These are phyloP conservation scores for Picea glauca DNA, from an alignment of 75 land plant species.

Conservation along the genomic window DNA sequence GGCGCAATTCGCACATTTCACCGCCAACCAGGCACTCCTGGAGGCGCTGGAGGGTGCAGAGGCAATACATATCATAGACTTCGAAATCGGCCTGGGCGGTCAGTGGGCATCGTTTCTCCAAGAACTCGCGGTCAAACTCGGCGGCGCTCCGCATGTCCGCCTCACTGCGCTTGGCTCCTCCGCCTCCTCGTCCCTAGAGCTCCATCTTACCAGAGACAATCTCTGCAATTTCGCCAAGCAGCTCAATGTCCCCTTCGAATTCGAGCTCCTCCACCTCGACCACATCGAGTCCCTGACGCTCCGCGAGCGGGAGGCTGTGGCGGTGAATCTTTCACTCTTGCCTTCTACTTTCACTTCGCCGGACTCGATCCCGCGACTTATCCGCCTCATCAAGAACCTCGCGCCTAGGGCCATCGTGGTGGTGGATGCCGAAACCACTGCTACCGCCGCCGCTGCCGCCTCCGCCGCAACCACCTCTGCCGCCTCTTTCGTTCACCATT, in stretches of 20 bases:
- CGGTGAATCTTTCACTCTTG: conserved; percentile 48
- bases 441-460: conserved; percentile 6
- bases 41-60: conserved; percentile 67
- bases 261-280: conserved; percentile 29
- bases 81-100: conserved; percentile 78
- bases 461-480: conserved; percentile 13
- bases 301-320: conserved; percentile 51
- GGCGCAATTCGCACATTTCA: conserved; percentile 73
- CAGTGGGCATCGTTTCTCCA: conserved; percentile 86
- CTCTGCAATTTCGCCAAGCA: conserved; percentile 64
- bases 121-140: conserved; percentile 44
- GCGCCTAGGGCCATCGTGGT: conserved; percentile 45
- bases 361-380: conserved; percentile 14
- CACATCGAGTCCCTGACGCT: conserved; percentile 34
- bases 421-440: conserved; percentile 39
- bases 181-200: conserved; percentile 24
- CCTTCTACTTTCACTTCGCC: conserved; percentile 22
- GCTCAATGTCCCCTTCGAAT: conserved; percentile 44
- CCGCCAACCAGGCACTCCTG: conserved; percentile 83
- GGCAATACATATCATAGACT: conserved; percentile 70
- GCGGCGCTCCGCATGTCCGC: conserved; percentile 32
- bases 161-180: conserved; percentile 61
- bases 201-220: conserved; percentile 56
- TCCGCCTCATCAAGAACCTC: conserved; percentile 29
- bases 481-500: conserved; percentile 36